Evolutionary conservation across 1,139 yeast genomes (phyloP).

Genomic region (Nakaseomyces sp.): DNA sequence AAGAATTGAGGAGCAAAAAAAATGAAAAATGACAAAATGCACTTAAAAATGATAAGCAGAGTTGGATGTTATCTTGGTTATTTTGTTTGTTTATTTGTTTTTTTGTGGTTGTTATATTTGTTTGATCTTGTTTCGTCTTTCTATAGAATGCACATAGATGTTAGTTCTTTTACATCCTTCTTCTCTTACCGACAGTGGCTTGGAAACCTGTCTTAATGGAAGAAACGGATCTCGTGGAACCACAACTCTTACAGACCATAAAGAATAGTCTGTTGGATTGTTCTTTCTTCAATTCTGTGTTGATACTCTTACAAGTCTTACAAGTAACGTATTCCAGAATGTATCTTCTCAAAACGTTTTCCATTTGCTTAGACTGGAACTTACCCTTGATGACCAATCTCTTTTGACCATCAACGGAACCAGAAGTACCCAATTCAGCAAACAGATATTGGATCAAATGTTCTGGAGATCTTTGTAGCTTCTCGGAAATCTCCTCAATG

Average conservation of each 20-base stretch:
- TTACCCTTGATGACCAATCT: conserved; percentile 96
- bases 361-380: conserved; percentile 96
- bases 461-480: conserved; percentile 92
- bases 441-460: conserved; percentile 93
- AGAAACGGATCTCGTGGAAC: conserved; percentile 92
- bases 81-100: background rate
- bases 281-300: conserved; percentile 92
- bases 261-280: conserved; percentile 92
- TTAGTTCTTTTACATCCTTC: conserved; percentile 22
- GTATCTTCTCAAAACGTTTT: conserved; percentile 90
- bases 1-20: too few species aligned
- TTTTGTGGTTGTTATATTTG: background rate
- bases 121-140: background rate
- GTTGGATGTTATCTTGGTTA: background rate
- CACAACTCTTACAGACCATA: conserved; percentile 97
- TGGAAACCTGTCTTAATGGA: conserved; percentile 99
- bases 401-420: conserved; percentile 96
- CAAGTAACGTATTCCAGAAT: conserved; percentile 96
- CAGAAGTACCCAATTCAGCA: conserved; percentile 99
- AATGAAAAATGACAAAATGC: too few species aligned
- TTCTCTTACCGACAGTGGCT: conserved; percentile 58
- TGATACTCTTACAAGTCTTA: conserved; percentile 97
- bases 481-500: conserved; percentile 88
- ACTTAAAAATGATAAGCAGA: background rate
- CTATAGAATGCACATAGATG: conserved; percentile 4